These are phyloP conservation scores for Ilex asprella DNA, from an alignment of 257 asterid species.

Conservation along the genomic window DNA sequence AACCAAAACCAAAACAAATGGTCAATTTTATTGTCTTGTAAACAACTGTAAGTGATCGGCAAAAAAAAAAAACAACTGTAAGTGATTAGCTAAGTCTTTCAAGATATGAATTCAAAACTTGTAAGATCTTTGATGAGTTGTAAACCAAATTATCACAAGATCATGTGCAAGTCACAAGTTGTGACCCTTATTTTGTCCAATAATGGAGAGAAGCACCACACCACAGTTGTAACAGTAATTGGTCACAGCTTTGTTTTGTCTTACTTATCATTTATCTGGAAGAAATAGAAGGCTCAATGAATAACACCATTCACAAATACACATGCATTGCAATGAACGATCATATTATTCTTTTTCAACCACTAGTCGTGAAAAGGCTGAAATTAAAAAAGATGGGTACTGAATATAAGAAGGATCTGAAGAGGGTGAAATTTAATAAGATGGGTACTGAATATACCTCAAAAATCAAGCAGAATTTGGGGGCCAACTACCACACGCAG, in stretches of 20 bases:
- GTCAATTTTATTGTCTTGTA: no score
- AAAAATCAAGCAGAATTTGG: slow-evolving; percentile 24
- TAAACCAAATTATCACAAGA: slow-evolving; percentile 3
- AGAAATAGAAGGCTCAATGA: slow-evolving; percentile 19
- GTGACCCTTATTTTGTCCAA: slow-evolving; percentile 17
- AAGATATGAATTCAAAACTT: no score
- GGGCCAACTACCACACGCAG: slow-evolving; percentile 23
- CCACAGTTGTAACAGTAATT: no score
- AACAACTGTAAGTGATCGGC: no score
- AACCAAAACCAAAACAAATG: no score
- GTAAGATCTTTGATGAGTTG: slow-evolving; percentile 19
- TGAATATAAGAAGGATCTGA: not conserved
- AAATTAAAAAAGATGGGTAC: not conserved
- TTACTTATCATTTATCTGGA: slow-evolving; percentile 21
- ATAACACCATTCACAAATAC: slow-evolving; percentile 16
- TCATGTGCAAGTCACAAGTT: slow-evolving; percentile 25
- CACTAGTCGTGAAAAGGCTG: not conserved
- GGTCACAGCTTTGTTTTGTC: slow-evolving; percentile 15
- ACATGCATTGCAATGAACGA: not conserved
- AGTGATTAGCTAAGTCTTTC: no score
- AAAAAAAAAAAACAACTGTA: no score
- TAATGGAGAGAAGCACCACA: not conserved
- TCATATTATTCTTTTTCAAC: not conserved
- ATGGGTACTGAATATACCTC: slow-evolving; percentile 27
- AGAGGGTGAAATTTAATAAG: slow-evolving; percentile 13